Evolutionary conservation across 768 basidiomycete species (phyloP).

Genomic region (Podaxis pistillaris): DNA sequence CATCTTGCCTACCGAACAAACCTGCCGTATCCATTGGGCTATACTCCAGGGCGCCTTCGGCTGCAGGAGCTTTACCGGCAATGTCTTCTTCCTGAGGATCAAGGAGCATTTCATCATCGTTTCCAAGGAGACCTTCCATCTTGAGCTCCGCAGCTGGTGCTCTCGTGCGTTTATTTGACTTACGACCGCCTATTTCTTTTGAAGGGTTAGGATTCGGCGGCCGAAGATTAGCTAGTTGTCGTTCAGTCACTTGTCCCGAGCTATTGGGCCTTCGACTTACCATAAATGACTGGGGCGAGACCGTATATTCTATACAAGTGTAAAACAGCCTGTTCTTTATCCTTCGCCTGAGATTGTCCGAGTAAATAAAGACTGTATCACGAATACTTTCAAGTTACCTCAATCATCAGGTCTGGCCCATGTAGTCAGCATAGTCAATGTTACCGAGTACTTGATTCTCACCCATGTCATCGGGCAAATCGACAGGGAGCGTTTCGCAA

Average conservation of each 20-base stretch:
- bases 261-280: conserved; percentile 28
- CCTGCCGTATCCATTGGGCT: no score
- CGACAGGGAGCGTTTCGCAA: conserved; percentile 63
- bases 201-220: conserved; percentile 40
- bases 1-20: neutral
- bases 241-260: neutral
- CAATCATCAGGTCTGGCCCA: conserved; percentile 80
- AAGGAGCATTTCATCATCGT: conserved; percentile 9
- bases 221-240: conserved; percentile 37
- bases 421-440: conserved; percentile 11
- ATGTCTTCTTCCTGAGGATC: conserved; percentile 9
- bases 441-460: conserved; percentile 17
- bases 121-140: neutral
- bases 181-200: conserved; percentile 44
- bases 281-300: conserved; percentile 61
- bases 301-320: conserved; percentile 79
- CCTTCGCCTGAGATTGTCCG: conserved; percentile 56
- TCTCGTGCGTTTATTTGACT: conserved; percentile 35
- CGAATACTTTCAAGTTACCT: conserved; percentile 31
- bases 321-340: conserved; percentile 92
- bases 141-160: conserved; percentile 13
- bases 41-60: neutral
- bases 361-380: conserved; percentile 6
- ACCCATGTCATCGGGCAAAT: conserved; percentile 70
- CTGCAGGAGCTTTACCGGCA: neutral